phyloP scores from a whole-genome alignment of 1,284 basidiomycete genomes.

The Uromyces viciae-fabae region DNA sequence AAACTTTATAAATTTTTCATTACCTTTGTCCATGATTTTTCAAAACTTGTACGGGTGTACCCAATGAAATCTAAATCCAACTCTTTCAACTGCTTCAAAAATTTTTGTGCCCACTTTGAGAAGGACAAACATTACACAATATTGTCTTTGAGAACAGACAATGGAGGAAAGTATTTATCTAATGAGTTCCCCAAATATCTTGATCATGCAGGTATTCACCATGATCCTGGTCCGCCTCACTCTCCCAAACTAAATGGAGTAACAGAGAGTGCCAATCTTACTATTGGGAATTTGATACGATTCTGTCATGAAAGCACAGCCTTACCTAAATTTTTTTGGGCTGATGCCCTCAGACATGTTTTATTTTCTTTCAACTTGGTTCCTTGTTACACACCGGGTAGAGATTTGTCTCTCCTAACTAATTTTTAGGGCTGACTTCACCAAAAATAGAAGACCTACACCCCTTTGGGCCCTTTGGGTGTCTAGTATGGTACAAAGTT shows the following conservation, averaged over 20 bases:
- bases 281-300: background rate
- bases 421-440: background rate
- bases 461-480: conserved; percentile 11
- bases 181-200: conserved; percentile 13
- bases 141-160: conserved; percentile 35
- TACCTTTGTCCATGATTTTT: background rate
- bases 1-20: background rate
- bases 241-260: conserved; percentile 43
- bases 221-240: conserved; percentile 32
- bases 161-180: conserved; percentile 43
- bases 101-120: background rate
- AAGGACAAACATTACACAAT: background rate
- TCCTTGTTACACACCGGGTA: background rate
- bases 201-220: conserved; percentile 25
- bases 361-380: background rate
- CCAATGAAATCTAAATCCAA: background rate
- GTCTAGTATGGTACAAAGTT: background rate
- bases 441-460: background rate
- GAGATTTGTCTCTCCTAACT: background rate
- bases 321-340: conserved; percentile 8
- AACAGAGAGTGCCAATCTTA: background rate
- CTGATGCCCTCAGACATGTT: background rate
- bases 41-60: background rate
- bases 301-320: background rate
- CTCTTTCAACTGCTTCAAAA: background rate